Base-by-base conservation (phyloP, 768 basidiomycete genomes). In the Hericium alpestre region DNA sequence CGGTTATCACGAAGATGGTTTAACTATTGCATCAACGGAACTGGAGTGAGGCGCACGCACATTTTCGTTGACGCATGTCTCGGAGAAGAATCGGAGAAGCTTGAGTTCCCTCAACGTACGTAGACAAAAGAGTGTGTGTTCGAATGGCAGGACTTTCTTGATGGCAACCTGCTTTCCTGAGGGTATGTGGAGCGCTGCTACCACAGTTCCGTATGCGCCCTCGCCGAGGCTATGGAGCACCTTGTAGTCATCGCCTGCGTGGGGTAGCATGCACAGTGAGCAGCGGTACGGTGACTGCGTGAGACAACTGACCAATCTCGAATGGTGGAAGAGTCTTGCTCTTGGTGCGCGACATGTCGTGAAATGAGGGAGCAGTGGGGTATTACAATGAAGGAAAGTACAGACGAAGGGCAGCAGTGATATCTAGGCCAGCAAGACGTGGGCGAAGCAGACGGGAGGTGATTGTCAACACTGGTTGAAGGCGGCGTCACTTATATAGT, bases 81-180 rank as follows among this genome's bases (percentile, higher is more conserved):
- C 85, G 5, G 86, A 86, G 71, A 90, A 87, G 75, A 89, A 89
- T 68, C 86, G 87, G 68, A 89, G 78, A 18, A 96, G 76, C 73
- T 96, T 95, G 69, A 96, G 78, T 73, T 96, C 94, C 59, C 93
- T 80, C 54, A 96, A 74, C 2, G 93, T 97, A 58, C 87, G 79
- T 67, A 95, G 73, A 64, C 88, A 91, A 74, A 93, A 95, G 70
- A 95, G 77, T 37, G 90, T 86, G 68, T 95, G 93, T 65, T 95
- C 93, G 70, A 96, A 95, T 9, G 93, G 93, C 43, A 89, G 82
- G 65, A 96, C 87, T 73, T 91, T 93, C 80, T 95, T 97, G 74
- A 95, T 94, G 46, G 93, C 94, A 15, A 97, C 92, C 68, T 90
- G 82, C 58, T 83, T 82, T 37, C 85, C 82, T 8, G 84, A 82